phyloP scores from a whole-genome alignment of 2,329 filamentous ascomycete species.

The Blastomyces gilchristii region DNA sequence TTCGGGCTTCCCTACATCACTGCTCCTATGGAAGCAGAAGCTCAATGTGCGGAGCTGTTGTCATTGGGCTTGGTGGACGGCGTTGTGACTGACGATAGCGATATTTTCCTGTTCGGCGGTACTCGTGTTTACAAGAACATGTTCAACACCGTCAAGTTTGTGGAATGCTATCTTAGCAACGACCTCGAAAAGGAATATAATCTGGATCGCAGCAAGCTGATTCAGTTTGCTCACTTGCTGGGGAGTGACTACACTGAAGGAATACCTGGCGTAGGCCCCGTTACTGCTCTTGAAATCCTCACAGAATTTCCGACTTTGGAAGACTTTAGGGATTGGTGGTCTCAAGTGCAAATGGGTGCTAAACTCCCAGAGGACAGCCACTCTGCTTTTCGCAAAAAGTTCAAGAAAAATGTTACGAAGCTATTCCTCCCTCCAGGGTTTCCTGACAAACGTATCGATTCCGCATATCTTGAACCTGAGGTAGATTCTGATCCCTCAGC shows the following conservation, averaged over 20 bases:
- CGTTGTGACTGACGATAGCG: conserved; percentile 94
- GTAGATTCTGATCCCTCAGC: conserved; percentile 67
- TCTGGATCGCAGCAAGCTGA: conserved; percentile 75
- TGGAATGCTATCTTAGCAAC: conserved; percentile 79
- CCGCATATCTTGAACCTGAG: conserved; percentile 76
- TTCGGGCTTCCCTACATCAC: conserved; percentile 96
- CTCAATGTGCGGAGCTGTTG: conserved; percentile 90
- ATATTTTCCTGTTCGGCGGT: conserved; percentile 93
- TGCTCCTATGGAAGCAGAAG: conserved; percentile 97
- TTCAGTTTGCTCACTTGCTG: conserved; percentile 78
- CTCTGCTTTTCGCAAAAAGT: conserved; percentile 67
- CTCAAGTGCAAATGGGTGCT: conserved; percentile 61
- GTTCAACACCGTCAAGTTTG: conserved; percentile 97
- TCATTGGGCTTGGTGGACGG: conserved; percentile 81
- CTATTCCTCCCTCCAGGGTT: conserved; percentile 76
- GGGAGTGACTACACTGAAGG: conserved; percentile 95
- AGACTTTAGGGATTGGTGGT: conserved; percentile 85
- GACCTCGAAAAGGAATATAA: conserved; percentile 87
- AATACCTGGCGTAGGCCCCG: conserved; percentile 78
- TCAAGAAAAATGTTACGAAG: conserved; percentile 72
- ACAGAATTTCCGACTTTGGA: conserved; percentile 69
- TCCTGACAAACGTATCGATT: conserved; percentile 64
- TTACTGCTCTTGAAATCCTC: conserved; percentile 87
- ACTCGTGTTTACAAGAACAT: conserved; percentile 98
- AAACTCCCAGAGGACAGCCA: conserved; percentile 49